Evolutionary conservation across 345 rosid species (phyloP), one percentile per base, ranked within the genome.

Genomic region (Pistacia integerrima): DNA sequence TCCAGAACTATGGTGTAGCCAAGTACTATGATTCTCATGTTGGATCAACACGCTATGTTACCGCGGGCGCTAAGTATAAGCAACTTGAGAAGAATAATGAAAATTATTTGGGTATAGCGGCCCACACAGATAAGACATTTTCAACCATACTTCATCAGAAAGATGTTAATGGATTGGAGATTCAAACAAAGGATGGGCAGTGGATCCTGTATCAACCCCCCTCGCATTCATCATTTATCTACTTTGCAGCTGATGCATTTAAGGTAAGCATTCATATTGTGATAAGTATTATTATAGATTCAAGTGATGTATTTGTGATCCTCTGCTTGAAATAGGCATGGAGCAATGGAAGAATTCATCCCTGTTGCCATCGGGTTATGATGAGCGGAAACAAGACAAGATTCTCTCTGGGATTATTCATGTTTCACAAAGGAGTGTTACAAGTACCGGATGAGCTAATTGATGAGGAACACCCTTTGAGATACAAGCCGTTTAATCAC

Each of bases 201-300:
- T 89, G 86, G 90, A 79, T 90, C 8, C 61, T 64, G 35, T 78
- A 87, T 0, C 67, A 82, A 46, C 74, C 83, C 8, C 80, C 91
- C 0, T 89, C 93, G 48, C 10, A 35, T 18, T 82, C 92, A 17
- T 86, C 91, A 9, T 92, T 84, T 65, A 30, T 30, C 33, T 30
- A 30, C 33, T 30, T 30, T 25, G 89, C 93, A 1, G 94, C 93
- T 2, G 90, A 89, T 75, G 93, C 88, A 1, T 78, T 85, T 49
- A 88, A 85, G 94, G 93, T 90, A 64, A 49, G 57, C 18, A 4
- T 30, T 30, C 33, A 30, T 30, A 2, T 30, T 30, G 33, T 30
- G 33, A 30, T 30, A 30, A 2, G 1, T 30, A 30, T 17, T 56
- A n/a, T 8, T n/a, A 16, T 18, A 18, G 2, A n/a, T 4, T 18